A percentile compares a stretch with the other conserved stretches of the same genome.
Evolutionary conservation across 345 rosid genomes (phyloP).

Genomic region (Laguncularia racemosa): DNA sequence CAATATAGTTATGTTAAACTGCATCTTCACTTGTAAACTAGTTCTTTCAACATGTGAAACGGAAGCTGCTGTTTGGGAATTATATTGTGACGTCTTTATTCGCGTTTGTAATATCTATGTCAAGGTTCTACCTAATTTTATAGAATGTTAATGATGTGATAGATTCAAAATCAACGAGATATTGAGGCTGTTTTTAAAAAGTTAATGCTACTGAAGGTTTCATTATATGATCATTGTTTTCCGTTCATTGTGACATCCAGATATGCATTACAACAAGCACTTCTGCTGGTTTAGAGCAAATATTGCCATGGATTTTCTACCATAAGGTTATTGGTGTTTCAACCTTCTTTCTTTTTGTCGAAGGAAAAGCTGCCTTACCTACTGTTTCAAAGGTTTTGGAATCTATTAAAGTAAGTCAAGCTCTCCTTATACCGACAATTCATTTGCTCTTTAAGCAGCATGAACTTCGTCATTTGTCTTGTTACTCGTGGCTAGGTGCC

Average conservation of each 20-base stretch:
- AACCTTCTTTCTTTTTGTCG: conserved; percentile 77
- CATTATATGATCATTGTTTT: conserved; percentile 2
- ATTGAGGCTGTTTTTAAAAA: not conserved
- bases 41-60: too few species aligned
- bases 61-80: too few species aligned
- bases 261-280: conserved; percentile 83
- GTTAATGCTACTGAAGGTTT: not conserved
- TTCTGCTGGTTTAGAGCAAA: conserved; percentile 90
- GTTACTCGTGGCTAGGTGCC: not conserved
- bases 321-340: conserved; percentile 94
- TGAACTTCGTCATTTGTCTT: conserved; percentile 3
- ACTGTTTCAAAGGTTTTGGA: conserved; percentile 66
- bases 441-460: not conserved
- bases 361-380: conserved; percentile 84
- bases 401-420: conserved; percentile 41
- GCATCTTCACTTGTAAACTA: too few species aligned
- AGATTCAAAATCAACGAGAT: too few species aligned
- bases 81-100: too few species aligned
- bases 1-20: too few species aligned
- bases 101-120: too few species aligned
- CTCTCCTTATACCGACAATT: not conserved
- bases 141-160: too few species aligned
- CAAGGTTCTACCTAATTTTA: too few species aligned
- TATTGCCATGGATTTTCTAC: conserved; percentile 77
- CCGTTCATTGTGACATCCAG: conserved; percentile 23